Evolutionary conservation across 371 early-diverging fungal species (phyloP).

Genomic region (Syncephalastrum contaminatum): DNA sequence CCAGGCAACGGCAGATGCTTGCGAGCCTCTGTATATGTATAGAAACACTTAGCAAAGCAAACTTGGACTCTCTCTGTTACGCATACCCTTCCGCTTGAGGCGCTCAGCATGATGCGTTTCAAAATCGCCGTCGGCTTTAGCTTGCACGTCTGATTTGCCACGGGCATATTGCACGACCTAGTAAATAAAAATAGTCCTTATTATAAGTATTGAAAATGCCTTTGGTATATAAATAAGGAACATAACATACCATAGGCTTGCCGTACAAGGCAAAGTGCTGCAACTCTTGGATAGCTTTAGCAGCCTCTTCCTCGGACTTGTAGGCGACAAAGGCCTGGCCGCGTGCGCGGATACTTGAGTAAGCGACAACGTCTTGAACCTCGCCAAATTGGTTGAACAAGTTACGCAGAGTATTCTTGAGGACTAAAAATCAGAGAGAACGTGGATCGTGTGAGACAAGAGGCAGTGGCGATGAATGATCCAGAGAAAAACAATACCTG

Average conservation of each 20-base stretch:
- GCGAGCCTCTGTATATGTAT: slow-evolving; percentile 21
- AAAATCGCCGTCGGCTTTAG: slow-evolving; percentile 72
- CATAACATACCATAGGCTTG: slow-evolving; percentile 69
- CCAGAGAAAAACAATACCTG: slow-evolving; percentile 43
- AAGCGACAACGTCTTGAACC: slow-evolving; percentile 70
- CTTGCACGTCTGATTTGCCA: slow-evolving; percentile 80
- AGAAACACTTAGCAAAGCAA: background rate
- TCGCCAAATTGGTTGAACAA: slow-evolving; percentile 78
- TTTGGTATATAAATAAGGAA: too few relatives aligned
- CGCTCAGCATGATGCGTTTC: slow-evolving; percentile 57
- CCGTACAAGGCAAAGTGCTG: slow-evolving; percentile 83
- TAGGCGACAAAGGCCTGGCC: slow-evolving; percentile 86
- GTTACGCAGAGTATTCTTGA: slow-evolving; percentile 75
- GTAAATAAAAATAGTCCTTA: background rate
- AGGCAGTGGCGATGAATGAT: background rate
- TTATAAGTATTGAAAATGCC: background rate
- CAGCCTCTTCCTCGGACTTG: slow-evolving; percentile 61
- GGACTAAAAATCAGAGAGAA: slow-evolving; percentile 42
- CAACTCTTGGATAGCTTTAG: slow-evolving; percentile 81
- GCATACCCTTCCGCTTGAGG: slow-evolving; percentile 57
- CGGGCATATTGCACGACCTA: slow-evolving; percentile 79
- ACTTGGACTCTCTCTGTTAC: background rate
- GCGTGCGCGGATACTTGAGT: slow-evolving; percentile 66
- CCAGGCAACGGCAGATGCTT: slow-evolving; percentile 40
- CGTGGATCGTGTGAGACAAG: background rate